A percentile compares a stretch with the other conserved stretches of the same genome.
Conservation (phyloP, 2,329 filamentous ascomycete genomes). For the Fusarium sp. region DNA sequence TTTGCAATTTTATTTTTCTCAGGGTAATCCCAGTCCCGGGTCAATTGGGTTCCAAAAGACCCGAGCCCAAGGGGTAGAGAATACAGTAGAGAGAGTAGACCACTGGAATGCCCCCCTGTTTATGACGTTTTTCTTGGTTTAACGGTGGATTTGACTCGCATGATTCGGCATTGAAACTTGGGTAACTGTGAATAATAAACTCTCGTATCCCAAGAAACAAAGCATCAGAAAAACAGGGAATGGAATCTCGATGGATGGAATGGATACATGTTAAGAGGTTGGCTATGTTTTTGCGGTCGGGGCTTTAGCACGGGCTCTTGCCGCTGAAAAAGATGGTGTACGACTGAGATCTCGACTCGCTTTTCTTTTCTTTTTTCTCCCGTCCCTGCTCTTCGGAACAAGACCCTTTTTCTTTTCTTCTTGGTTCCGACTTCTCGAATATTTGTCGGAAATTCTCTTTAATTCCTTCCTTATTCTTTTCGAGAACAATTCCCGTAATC, state of each 20-base stretch:
- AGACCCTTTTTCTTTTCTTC: not conserved
- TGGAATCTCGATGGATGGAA: conserved; percentile 26
- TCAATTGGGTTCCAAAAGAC: conserved; percentile 27
- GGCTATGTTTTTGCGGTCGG: not conserved
- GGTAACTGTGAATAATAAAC: not conserved
- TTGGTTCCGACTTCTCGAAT: conserved; percentile 3
- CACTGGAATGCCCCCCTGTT: conserved; percentile 19
- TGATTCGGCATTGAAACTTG: not conserved
- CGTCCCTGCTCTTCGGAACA: not conserved
- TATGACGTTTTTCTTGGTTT: not conserved
- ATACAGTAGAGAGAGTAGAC: not conserved
- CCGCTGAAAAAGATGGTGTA: not conserved
- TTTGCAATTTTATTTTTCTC: conserved; percentile 34
- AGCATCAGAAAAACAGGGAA: not conserved
- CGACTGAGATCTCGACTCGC: conserved; percentile 2
- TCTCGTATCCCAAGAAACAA: not conserved
- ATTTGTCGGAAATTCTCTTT: not conserved
- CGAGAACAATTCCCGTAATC: not conserved
- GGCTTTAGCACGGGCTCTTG: not conserved
- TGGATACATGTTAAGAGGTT: not conserved
- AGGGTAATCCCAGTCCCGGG: conserved; percentile 31
- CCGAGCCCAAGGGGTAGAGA: conserved; percentile 17
- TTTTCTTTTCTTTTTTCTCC: not conserved
- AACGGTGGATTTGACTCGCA: conserved; percentile 2
- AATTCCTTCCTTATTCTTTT: not conserved